Evolutionary conservation across 768 basidiomycete genomes (phyloP).

Genomic region (Leccinum disarticulatum): DNA sequence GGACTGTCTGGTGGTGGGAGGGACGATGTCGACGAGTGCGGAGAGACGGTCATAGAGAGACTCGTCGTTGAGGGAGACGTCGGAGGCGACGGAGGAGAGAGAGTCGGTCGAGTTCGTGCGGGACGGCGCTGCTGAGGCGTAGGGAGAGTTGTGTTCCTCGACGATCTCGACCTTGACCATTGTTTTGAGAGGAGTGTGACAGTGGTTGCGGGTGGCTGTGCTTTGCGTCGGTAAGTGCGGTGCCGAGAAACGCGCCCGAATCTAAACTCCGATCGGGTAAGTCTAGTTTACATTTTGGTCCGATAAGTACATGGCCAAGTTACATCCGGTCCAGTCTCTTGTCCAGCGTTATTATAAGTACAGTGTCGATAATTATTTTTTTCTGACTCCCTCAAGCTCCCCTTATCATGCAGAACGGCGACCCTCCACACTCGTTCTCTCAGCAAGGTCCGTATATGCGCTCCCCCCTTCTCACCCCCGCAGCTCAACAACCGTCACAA

Average conservation of each 20-base stretch:
- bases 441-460: constrained; percentile 27
- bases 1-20: constrained; percentile 82
- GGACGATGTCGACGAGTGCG: constrained; percentile 94
- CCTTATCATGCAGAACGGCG: constrained; percentile 34
- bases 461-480: background rate
- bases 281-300: constrained; percentile 2
- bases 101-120: constrained; percentile 67
- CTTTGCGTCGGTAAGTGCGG: constrained; percentile 25
- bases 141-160: constrained; percentile 75
- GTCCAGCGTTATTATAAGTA: constrained; percentile 27
- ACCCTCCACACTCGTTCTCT: constrained; percentile 32
- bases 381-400: constrained; percentile 15
- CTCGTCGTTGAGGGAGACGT: constrained; percentile 69
- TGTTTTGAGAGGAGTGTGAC: constrained; percentile 29
- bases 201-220: constrained; percentile 14
- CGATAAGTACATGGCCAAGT: constrained; percentile 30
- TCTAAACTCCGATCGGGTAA: constrained; percentile 28
- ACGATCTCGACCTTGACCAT: constrained; percentile 96
- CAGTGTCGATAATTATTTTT: constrained; percentile 23
- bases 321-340: background rate
- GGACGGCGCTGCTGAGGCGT: constrained; percentile 72
- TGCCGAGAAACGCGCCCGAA: constrained; percentile 24
- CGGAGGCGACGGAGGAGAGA: constrained; percentile 78
- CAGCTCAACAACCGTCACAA: constrained; percentile 7
- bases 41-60: constrained; percentile 82